Percentiles rank a stretch among this genome's conserved stretches.
Conservation (phyloP, 305 asterid species). For the Nicotiana rustica region DNA sequence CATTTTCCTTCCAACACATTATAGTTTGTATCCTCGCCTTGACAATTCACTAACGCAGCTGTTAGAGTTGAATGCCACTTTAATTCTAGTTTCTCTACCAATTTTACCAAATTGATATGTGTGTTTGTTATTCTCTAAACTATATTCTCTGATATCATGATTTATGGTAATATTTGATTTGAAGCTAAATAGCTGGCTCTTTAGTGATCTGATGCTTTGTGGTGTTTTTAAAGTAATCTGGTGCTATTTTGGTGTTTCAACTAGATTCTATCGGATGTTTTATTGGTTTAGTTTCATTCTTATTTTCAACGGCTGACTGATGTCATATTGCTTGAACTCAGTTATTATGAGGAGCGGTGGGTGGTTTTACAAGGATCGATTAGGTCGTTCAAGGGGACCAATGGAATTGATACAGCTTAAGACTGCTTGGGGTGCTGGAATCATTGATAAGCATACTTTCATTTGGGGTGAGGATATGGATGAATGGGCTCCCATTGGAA, state of each 20-base stretch:
- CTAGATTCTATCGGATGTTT: background rate
- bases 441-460: conserved; percentile 88
- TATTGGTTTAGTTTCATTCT: background rate
- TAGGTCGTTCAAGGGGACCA: conserved; percentile 98
- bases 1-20: background rate
- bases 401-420: conserved; percentile 90
- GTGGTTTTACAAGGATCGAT: conserved; percentile 86
- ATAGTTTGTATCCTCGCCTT: no score
- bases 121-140: background rate
- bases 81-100: background rate
- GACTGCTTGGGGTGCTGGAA: conserved; percentile 99
- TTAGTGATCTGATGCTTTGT: background rate
- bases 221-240: background rate
- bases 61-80: background rate
- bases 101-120: background rate
- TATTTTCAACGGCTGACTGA: conserved; percentile 19
- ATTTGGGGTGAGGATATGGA: conserved; percentile 97
- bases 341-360: conserved; percentile 92
- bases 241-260: background rate
- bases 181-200: conserved; percentile 21
- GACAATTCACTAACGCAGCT: no score
- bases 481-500: conserved; percentile 95
- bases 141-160: background rate
- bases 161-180: background rate
- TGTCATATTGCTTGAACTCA: conserved; percentile 37